Percentiles rank a stretch among this genome's conserved stretches.
Conservation (phyloP, 176 grass and related monocot genomes). For the Eragrostis nindensis region DNA sequence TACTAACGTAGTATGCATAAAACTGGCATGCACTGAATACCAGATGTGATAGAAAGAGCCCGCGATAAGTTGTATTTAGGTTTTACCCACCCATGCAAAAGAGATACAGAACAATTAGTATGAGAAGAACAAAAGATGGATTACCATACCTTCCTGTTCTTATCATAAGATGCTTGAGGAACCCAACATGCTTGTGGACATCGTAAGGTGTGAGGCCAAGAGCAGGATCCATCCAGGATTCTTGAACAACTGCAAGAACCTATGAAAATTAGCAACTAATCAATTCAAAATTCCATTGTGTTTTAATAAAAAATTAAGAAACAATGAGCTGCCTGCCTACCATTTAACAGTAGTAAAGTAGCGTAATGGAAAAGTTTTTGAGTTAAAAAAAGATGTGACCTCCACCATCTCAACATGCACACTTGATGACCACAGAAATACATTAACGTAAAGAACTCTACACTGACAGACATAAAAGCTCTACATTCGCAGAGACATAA, state of each 20-base stretch:
- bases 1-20: not conserved
- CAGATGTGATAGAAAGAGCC: not conserved
- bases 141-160: slow-evolving; percentile 80
- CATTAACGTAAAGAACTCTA: not conserved
- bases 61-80: not conserved
- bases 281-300: slow-evolving; percentile 42
- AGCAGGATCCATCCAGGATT: slow-evolving; percentile 75
- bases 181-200: slow-evolving; percentile 71
- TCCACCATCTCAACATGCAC: not conserved
- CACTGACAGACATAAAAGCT: not conserved
- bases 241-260: slow-evolving; percentile 99
- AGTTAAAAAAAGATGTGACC: not conserved
- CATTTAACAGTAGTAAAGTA: not conserved
- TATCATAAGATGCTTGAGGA: slow-evolving; percentile 95
- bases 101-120: slow-evolving; percentile 8
- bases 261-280: slow-evolving; percentile 72
- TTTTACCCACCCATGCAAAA: not conserved
- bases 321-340: not conserved
- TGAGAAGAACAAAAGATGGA: slow-evolving; percentile 4
- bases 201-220: slow-evolving; percentile 73
- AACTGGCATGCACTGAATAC: not conserved
- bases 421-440: not conserved
- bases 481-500: not conserved
- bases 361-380: not conserved
- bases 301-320: slow-evolving; percentile 32